Evolutionary conservation across 2,329 filamentous ascomycete species (phyloP), one percentile per base, ranked within the genome.

Genomic region (Aspergillus aculeatus): DNA sequence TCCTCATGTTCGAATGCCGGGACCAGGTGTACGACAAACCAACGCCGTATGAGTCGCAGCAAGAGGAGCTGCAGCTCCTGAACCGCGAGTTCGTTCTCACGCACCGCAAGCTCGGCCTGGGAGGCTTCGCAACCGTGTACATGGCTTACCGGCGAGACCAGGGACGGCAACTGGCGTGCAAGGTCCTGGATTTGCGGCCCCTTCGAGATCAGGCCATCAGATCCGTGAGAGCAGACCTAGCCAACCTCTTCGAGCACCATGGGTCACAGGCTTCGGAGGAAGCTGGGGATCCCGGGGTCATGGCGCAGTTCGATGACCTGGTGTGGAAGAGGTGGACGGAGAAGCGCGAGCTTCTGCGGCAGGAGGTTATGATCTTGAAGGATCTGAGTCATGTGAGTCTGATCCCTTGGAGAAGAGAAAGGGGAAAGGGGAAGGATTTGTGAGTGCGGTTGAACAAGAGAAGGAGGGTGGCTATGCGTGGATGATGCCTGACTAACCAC

Each of bases 301-400:
- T 16, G 32, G 3, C 32, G 32, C 32, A 29, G 7, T 29, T 29
- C 5, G 32, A 35, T 35, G 32, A 35, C 38, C 16, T 29, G 19
- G 24, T 32, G 47, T 7, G 24, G 48, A 29, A 21, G 31, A 23
- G 51, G n/a, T 21, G 59, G 5, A 10, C 47, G 31, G 66, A 66
- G 32, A 75, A 73, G 61, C 59, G 73, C 14, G 68, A 66, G 38
- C 59, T 68, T 31, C 75, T 76, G 56, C 68, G 74, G 56, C 74
- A 75, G 21, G 79, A 82, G 58, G 72, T 75, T 14, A 69, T 71
- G 12, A 79, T 86, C 5, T 74, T 87, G 47, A 76, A 81, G 57
- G 74, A 79, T 19, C 72, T 88, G 4, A 78, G 74, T 35, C 85
- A 88, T 76, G 81, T 83, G 52, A 61, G 62, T 64, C 6, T 21